Evolutionary conservation across 257 asterid species (phyloP), one percentile per base, ranked within the genome.

Genomic region (Hygrophila difformis): DNA sequence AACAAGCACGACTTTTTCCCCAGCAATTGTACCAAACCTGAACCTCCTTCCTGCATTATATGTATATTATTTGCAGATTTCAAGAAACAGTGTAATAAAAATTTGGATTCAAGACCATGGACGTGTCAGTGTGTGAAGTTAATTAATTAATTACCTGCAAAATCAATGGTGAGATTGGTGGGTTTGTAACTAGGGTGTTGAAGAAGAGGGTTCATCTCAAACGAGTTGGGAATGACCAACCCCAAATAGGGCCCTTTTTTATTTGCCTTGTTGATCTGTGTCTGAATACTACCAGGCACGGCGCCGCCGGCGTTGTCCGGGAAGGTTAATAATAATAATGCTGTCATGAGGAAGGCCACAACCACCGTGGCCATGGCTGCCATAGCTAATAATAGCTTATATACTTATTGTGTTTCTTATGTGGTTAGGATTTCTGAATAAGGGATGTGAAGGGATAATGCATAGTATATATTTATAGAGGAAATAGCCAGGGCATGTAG

Each of bases 171-270:
- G 18, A 72, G 66, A 34, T 59, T 52, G 12, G 20, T 13, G 18
- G 79, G 50, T 29, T 31, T 34, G 56, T 45, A 78, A 21, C 69
- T 43, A 10, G 82, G 71, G 49, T 74, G 75, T 1, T 78, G 43
- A 26, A 78, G 82, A 51, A 77, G 71, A 58, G 87, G 87, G 8
- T 55, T 67, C 75, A 74, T 46, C 20, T 78, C 82, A 45, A 68
- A 74, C 28, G 51, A 5, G 51, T 78, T 78, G 0, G 82, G 87
- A 64, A 78, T 71, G 18, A 74, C 79, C 8, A 77, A 6, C 6
- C 82, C 87, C 19, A 74, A 48, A 60, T 62, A 78, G 53, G 82
- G 79, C 1, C 82, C 82, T 2, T 41, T n/a, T 38, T 16, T 41
- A 44, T 78, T 78, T 8, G 64, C 82, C 33, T 45, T 29, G 9